A percentile compares a stretch with the other conserved stretches of the same genome.
phyloP scores from a whole-genome alignment of 306 rosid genomes.

The Malus orientalis region DNA sequence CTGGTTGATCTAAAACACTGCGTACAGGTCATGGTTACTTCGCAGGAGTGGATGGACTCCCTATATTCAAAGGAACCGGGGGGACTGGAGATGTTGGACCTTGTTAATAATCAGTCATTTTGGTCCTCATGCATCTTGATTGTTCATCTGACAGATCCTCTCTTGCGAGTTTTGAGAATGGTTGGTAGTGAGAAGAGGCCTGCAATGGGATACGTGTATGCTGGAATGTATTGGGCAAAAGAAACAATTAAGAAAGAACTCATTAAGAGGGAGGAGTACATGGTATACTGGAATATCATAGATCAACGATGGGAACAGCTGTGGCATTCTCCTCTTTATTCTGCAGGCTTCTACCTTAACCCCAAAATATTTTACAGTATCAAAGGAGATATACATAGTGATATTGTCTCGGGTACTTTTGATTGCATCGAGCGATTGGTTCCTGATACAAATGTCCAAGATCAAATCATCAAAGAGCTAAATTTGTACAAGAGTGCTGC shows the following conservation, averaged over 20 bases:
- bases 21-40: slow-evolving; percentile 77
- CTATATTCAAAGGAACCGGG: slow-evolving; percentile 69
- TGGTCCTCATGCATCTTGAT: slow-evolving; percentile 78
- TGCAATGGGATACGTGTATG: slow-evolving; percentile 76
- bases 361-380: slow-evolving; percentile 77
- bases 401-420: slow-evolving; percentile 61
- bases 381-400: slow-evolving; percentile 59
- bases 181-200: slow-evolving; percentile 66
- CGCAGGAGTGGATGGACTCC: slow-evolving; percentile 85
- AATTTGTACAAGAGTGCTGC: slow-evolving; percentile 60
- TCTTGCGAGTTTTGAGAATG: slow-evolving; percentile 60
- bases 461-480: slow-evolving; percentile 75
- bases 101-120: slow-evolving; percentile 58
- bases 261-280: slow-evolving; percentile 63
- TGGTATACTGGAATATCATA: slow-evolving; percentile 79
- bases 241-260: slow-evolving; percentile 77
- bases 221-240: slow-evolving; percentile 75
- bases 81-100: slow-evolving; percentile 77
- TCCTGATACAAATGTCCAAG: slow-evolving; percentile 80
- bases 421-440: slow-evolving; percentile 91
- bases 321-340: slow-evolving; percentile 75
- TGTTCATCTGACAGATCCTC: slow-evolving; percentile 59
- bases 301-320: slow-evolving; percentile 78
- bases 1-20: slow-evolving; percentile 74
- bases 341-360: slow-evolving; percentile 83